A percentile compares a stretch with the other conserved stretches of the same genome.
phyloP scores from a whole-genome alignment of 371 early-diverging fungal species.

The Mortierella polycephala region DNA sequence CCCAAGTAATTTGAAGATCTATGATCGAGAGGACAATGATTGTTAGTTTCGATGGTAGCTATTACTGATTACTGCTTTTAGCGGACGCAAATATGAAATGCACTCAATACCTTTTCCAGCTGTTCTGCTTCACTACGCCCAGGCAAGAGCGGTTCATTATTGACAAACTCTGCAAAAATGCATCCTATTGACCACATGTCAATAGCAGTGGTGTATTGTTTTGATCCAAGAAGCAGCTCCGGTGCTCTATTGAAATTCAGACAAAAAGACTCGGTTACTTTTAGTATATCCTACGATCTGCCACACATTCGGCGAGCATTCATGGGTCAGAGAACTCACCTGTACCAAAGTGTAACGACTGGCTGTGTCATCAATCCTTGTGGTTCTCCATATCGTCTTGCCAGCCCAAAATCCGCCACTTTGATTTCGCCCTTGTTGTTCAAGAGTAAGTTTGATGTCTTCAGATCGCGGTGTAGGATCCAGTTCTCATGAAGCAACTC shows the following conservation, averaged over 20 bases:
- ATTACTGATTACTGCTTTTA: not conserved
- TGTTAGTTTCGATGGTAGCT: not conserved
- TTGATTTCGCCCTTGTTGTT: slow-evolving; percentile 87
- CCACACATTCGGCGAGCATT: not conserved
- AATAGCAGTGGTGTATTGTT: slow-evolving; percentile 92
- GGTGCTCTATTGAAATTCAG: slow-evolving; percentile 79
- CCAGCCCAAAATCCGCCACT: slow-evolving; percentile 90
- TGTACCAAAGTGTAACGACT: slow-evolving; percentile 95
- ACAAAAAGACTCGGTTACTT: not conserved
- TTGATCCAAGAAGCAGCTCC: slow-evolving; percentile 95
- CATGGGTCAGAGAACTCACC: slow-evolving; percentile 51
- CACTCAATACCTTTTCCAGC: slow-evolving; percentile 66
- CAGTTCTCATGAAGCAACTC: slow-evolving; percentile 94
- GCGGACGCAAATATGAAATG: not conserved
- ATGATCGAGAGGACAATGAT: not conserved
- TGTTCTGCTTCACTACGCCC: slow-evolving; percentile 88
- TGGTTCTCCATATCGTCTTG: slow-evolving; percentile 81
- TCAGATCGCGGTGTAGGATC: slow-evolving; percentile 98
- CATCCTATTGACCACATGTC: slow-evolving; percentile 99
- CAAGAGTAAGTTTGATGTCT: slow-evolving; percentile 95
- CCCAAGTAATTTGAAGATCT: slow-evolving; percentile 82
- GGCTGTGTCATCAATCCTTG: slow-evolving; percentile 81
- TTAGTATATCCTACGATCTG: not conserved
- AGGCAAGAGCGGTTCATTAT: slow-evolving; percentile 76
- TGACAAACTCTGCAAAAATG: slow-evolving; percentile 91